phyloP scores from a whole-genome alignment of 192 early-diverging fungal species.

The Linnemannia hyalina region DNA sequence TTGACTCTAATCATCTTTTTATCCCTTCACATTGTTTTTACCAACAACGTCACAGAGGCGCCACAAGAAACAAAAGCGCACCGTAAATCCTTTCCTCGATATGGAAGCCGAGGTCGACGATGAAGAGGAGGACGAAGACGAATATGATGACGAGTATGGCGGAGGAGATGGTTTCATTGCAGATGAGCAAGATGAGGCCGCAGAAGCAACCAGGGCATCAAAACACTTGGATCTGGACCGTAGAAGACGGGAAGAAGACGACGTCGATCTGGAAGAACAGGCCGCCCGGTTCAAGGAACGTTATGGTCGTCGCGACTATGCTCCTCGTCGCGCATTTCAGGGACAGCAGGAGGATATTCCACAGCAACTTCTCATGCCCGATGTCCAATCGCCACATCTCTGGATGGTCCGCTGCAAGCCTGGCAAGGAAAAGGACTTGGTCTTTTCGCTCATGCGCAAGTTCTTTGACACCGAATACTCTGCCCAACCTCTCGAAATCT shows the following conservation, averaged over 20 bases:
- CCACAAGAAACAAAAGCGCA: conserved; percentile 62
- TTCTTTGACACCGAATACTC: conserved; percentile 77
- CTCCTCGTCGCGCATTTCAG: conserved; percentile 54
- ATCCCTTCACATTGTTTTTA: not conserved
- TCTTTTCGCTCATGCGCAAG: conserved; percentile 82
- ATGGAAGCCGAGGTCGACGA: conserved; percentile 79
- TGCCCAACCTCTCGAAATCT: conserved; percentile 76
- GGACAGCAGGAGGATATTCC: conserved; percentile 76
- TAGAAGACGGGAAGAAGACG: conserved; percentile 73
- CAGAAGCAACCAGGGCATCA: conserved; percentile 69
- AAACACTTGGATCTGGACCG: conserved; percentile 82
- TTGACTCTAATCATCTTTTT: not conserved
- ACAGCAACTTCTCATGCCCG: conserved; percentile 84
- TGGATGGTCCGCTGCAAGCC: conserved; percentile 91
- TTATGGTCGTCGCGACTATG: conserved; percentile 75
- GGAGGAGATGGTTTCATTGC: conserved; percentile 80
- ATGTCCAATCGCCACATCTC: conserved; percentile 89
- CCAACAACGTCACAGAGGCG: conserved; percentile 15
- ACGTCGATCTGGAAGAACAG: conserved; percentile 86
- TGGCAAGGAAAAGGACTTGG: conserved; percentile 91
- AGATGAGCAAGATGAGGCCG: conserved; percentile 76
- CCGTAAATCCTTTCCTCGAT: conserved; percentile 68
- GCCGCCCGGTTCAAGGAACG: conserved; percentile 80
- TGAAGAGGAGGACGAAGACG: conserved; percentile 78
- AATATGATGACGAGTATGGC: conserved; percentile 71